Conservation (phyloP, 495 filamentous ascomycete species). For the Penicillium atrosanguineum region DNA sequence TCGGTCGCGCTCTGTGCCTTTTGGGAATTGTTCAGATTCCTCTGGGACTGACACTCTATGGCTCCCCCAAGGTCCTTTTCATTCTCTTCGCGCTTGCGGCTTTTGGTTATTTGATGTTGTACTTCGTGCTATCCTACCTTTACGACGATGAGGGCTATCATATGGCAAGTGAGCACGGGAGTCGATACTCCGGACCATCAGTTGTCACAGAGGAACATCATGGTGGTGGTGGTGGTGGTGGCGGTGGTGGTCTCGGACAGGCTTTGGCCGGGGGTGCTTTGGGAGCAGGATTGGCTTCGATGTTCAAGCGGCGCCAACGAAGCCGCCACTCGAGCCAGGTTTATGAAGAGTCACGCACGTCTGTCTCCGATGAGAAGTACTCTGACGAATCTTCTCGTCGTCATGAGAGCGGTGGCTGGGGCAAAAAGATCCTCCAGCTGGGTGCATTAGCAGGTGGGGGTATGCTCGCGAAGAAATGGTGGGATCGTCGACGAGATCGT, state of each 20-base stretch:
- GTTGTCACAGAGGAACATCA: conserved; percentile 32
- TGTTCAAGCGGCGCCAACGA: conserved; percentile 49
- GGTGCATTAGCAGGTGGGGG: conserved; percentile 66
- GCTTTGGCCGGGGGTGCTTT: conserved; percentile 52
- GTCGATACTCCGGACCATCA: conserved; percentile 47
- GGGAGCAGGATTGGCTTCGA: conserved; percentile 58
- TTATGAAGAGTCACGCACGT: conserved; percentile 46
- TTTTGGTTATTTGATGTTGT: conserved; percentile 61
- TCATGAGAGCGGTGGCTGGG: conserved; percentile 43
- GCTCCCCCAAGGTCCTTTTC: conserved; percentile 80
- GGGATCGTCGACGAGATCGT: conserved; percentile 55
- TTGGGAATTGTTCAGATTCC: conserved; percentile 86
- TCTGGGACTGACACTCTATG: conserved; percentile 87
- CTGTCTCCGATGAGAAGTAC: conserved; percentile 62
- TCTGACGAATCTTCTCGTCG: conserved; percentile 44
- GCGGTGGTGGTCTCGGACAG: conserved; percentile 29
- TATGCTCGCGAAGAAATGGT: conserved; percentile 60
- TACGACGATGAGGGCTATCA: conserved; percentile 51
- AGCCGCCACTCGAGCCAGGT: conserved; percentile 31
- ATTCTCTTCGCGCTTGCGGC: conserved; percentile 78
- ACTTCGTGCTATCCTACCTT: conserved; percentile 70
- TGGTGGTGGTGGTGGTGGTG: conserved; percentile 21
- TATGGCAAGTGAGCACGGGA: conserved; percentile 52
- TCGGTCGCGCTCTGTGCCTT: conserved; percentile 71
- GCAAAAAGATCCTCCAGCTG: conserved; percentile 63